phyloP scores from a whole-genome alignment of 2,329 filamentous ascomycete species.

The Orbilia oligospora region DNA sequence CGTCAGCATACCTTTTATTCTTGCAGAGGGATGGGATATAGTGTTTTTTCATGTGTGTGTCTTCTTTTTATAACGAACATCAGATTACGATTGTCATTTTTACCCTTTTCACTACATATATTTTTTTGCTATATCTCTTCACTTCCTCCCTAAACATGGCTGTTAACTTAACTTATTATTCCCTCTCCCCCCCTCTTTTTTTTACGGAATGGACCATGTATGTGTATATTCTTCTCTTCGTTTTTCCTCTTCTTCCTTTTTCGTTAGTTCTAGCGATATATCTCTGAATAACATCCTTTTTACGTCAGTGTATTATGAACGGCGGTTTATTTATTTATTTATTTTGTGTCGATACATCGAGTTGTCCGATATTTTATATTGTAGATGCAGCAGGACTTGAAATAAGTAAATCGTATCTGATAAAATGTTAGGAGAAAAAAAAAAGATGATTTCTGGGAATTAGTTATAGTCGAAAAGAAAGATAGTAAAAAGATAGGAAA shows the following conservation, averaged over 20 bases:
- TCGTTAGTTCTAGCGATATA: not conserved
- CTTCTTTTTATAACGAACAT: conserved; percentile 40
- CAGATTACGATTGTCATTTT: conserved; percentile 30
- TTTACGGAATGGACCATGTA: conserved; percentile 14
- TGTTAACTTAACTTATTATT: not conserved
- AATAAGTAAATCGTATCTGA: not conserved
- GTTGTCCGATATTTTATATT: conserved; percentile 4
- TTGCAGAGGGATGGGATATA: conserved; percentile 34
- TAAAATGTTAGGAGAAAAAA: no score
- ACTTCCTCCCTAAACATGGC: conserved; percentile 20
- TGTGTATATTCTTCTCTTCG: conserved; percentile 25
- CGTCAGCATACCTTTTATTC: conserved; percentile 15
- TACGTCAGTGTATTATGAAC: conserved; percentile 24
- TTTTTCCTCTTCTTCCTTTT: not conserved
- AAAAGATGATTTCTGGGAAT: no score
- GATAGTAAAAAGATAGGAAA: no score
- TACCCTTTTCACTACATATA: not conserved
- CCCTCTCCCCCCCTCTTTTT: not conserved
- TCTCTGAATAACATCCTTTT: not conserved
- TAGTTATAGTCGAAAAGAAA: no score
- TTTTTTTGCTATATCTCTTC: not conserved
- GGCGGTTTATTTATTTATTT: no score
- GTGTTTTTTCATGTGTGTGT: conserved; percentile 1
- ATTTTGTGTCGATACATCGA: not conserved
- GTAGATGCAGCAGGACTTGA: no score